A percentile compares a stretch with the other conserved stretches of the same genome.
Evolutionary conservation across 768 basidiomycete genomes (phyloP).

Genomic region (Agrocybe praecox): DNA sequence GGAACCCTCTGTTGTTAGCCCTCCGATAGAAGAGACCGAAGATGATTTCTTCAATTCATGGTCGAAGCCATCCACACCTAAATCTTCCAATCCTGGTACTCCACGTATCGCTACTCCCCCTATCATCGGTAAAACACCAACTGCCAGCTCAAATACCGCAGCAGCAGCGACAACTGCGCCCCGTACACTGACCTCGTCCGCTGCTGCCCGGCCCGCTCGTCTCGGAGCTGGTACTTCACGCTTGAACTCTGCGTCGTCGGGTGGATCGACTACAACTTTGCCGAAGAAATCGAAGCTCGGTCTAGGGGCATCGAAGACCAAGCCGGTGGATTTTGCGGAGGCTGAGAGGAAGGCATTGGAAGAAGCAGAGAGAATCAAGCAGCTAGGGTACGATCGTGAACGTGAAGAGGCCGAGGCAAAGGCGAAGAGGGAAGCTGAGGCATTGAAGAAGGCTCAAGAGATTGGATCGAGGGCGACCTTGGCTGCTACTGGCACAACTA

Average conservation of each 20-base stretch:
- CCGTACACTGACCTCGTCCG: slow-evolving; percentile 69
- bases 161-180: slow-evolving; percentile 25
- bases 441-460: slow-evolving; percentile 39
- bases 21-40: slow-evolving; percentile 53
- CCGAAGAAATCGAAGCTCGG: slow-evolving; percentile 74
- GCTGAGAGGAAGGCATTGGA: slow-evolving; percentile 89
- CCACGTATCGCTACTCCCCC: slow-evolving; percentile 57
- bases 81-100: slow-evolving; percentile 53
- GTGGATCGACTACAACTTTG: slow-evolving; percentile 34
- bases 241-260: slow-evolving; percentile 37
- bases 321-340: slow-evolving; percentile 90
- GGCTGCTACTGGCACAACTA: slow-evolving; percentile 23
- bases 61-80: slow-evolving; percentile 81
- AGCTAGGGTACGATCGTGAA: slow-evolving; percentile 89
- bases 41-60: slow-evolving; percentile 98
- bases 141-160: slow-evolving; percentile 33
- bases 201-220: slow-evolving; percentile 50
- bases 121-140: slow-evolving; percentile 54
- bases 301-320: slow-evolving; percentile 88
- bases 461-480: slow-evolving; percentile 35
- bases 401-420: slow-evolving; percentile 84
- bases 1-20: slow-evolving; percentile 41
- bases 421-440: slow-evolving; percentile 63
- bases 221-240: slow-evolving; percentile 40
- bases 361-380: slow-evolving; percentile 90